Evolutionary conservation across 2,329 filamentous ascomycete genomes (phyloP), one percentile per base, ranked within the genome.

Genomic region (Lachnellula occidentalis): DNA sequence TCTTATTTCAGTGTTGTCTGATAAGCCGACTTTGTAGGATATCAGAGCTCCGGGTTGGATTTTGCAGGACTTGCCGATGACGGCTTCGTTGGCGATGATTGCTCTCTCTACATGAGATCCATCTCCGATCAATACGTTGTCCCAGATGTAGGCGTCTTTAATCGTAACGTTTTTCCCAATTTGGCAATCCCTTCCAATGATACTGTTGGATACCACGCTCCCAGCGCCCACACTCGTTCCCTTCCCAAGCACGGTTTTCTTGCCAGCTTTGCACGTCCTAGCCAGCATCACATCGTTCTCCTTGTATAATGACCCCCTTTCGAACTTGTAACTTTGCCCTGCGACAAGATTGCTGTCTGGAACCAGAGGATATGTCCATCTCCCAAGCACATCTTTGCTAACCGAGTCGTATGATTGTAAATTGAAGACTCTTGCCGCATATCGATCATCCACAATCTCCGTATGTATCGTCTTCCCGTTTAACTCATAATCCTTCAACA

Each of bases 401-500:
- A 99, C 83, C 31, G 91, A 83, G 66, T 96, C 90, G 73, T 97
- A 99, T 67, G 92, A 86, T 66, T 89, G 88, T 22, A 97, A 78
- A 66, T 91, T 95, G 67, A 83, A 86, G 12, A 90, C 92, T 60
- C 94, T 80, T 1, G 92, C 91, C 1, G 90, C 89, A 67, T 97
- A 99, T 56, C 90, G 84, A 50, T 91, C 82, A 36, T 84, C 81
- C 45, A 95, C 77, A 60, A 97, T 86, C 65, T 97, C 88, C 2
- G 90, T 87, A 69, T 96, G 91, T 50, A 99, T 90, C n/a, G 90
- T 91, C 75, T 97, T 96, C 56, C 92, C 92, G 70, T 97, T 97
- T 54, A 97, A 77, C 69, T 99, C 94, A 75, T 90, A 96, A 70
- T 99, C 94, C 74, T 96, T 96, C 51, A 99, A 75, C 1, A 97